phyloP scores from a whole-genome alignment of 345 rosid species.

The Cochlearia excelsa region DNA sequence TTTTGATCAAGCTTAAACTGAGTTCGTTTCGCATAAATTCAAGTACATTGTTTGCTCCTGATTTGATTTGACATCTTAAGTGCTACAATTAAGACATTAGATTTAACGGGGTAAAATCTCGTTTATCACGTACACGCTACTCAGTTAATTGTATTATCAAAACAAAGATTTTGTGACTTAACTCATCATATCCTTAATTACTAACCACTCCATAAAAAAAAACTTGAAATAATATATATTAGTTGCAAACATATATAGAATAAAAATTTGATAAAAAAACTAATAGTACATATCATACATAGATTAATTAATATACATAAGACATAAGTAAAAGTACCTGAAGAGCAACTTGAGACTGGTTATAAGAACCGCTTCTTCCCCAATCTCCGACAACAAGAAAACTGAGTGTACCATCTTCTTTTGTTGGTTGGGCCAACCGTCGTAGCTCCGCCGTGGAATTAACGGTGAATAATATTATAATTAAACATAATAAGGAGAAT shows the following conservation, averaged over 20 bases:
- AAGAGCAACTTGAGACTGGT: constrained; percentile 62
- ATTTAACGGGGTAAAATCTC: no score
- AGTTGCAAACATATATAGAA: no score
- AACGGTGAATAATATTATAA: constrained; percentile 2
- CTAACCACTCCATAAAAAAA: no score
- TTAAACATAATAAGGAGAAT: constrained; percentile 4
- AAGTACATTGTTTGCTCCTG: no score
- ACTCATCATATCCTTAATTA: background rate
- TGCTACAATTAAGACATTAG: no score
- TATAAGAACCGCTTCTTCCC: constrained; percentile 65
- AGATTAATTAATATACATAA: no score
- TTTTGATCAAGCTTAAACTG: no score
- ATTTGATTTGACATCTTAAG: no score
- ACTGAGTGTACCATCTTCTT: constrained; percentile 52
- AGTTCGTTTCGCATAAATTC: no score
- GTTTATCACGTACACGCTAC: constrained; percentile 15
- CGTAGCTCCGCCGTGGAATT: constrained; percentile 41
- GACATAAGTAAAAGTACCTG: constrained; percentile 42
- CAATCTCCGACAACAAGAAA: constrained; percentile 76
- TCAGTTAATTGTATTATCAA: background rate
- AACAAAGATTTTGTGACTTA: background rate
- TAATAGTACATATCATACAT: no score
- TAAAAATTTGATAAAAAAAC: no score
- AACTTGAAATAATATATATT: no score
- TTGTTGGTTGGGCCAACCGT: constrained; percentile 42